Conservation (phyloP, 345 rosid genomes). For the Syzygium grande region DNA sequence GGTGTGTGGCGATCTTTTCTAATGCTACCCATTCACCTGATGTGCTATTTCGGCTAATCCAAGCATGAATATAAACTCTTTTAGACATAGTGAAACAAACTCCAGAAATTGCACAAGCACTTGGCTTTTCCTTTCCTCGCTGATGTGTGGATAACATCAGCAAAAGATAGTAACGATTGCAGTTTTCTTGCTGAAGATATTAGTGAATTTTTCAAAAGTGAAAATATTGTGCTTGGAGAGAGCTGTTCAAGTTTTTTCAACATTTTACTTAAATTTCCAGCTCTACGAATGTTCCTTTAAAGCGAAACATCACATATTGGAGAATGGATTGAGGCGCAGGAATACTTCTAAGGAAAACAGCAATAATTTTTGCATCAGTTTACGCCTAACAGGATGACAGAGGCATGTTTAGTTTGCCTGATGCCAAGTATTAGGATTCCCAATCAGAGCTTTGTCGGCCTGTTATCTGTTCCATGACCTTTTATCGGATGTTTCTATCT, state of each 20-base stretch:
- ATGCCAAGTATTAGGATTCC: neutral
- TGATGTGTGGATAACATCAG: neutral
- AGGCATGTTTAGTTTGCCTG: neutral
- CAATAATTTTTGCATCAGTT: neutral
- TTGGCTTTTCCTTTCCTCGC: neutral
- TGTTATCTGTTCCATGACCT: neutral
- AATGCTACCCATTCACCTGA: neutral
- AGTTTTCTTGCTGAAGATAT: neutral
- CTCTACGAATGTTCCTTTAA: neutral
- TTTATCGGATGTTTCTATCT: neutral
- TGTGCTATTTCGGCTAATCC: neutral
- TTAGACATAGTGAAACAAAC: too few relatives aligned
- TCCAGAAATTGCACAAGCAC: neutral
- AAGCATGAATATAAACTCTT: neutral
- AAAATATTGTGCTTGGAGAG: neutral
- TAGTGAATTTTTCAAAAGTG: neutral
- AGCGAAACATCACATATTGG: neutral
- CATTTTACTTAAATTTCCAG: neutral
- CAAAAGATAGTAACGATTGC: neutral
- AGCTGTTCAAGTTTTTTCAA: neutral
- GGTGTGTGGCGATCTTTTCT: constrained; percentile 22
- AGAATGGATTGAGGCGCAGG: neutral
- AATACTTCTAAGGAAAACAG: neutral
- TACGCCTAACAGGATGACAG: neutral
- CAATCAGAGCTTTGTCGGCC: neutral